Evolutionary conservation across 345 rosid genomes (phyloP).

Genomic region (Physaria fendleri): DNA sequence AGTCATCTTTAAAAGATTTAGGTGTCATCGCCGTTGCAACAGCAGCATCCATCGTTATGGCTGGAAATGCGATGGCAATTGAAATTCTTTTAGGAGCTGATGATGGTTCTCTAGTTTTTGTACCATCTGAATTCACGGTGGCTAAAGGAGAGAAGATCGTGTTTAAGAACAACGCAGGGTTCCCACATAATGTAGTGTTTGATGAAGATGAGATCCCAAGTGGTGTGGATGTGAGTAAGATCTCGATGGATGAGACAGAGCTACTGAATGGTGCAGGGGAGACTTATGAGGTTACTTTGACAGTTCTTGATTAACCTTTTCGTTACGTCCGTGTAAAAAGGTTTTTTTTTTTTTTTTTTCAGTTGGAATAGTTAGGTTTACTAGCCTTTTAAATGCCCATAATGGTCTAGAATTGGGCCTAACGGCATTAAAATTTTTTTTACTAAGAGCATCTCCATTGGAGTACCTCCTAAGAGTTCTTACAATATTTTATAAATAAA

Average conservation of each 20-base stretch:
- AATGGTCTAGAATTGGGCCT: no score
- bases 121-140: slow-evolving; percentile 49
- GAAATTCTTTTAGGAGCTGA: slow-evolving; percentile 59
- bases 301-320: no score
- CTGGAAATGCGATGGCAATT: slow-evolving; percentile 79
- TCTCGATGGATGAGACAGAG: slow-evolving; percentile 72
- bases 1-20: not conserved
- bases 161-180: slow-evolving; percentile 90
- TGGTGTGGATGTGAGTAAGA: slow-evolving; percentile 71
- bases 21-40: slow-evolving; percentile 62
- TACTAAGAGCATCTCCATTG: no score
- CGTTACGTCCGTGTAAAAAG: no score
- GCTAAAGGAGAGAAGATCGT: slow-evolving; percentile 74
- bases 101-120: slow-evolving; percentile 63
- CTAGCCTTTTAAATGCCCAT: no score
- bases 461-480: no score
- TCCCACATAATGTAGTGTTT: slow-evolving; percentile 86
- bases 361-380: no score
- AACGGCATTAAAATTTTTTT: no score
- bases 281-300: slow-evolving; percentile 54
- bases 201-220: slow-evolving; percentile 81
- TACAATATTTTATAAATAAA: no score
- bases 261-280: slow-evolving; percentile 70
- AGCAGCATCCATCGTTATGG: slow-evolving; percentile 62
- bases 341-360: no score